Evolutionary conservation across 306 rosid species (phyloP).

Genomic region (Fragaria nilgerrensis): DNA sequence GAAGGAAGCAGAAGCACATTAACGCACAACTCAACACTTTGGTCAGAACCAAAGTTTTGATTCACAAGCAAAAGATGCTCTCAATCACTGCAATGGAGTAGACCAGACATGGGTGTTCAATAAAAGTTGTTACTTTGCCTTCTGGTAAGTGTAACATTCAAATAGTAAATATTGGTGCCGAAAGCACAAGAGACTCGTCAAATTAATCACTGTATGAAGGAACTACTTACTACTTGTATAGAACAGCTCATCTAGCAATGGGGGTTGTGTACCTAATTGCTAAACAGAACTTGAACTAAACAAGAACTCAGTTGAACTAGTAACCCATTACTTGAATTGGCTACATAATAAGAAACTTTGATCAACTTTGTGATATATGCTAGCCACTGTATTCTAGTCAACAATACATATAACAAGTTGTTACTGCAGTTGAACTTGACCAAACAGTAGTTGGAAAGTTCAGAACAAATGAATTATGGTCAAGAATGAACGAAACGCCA

Average conservation of each 20-base stretch:
- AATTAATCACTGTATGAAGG: background rate
- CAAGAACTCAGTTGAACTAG: background rate
- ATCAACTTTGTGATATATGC: background rate
- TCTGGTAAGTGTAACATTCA: background rate
- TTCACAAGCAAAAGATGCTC: constrained; percentile 39
- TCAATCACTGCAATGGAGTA: constrained; percentile 11
- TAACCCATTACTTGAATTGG: background rate
- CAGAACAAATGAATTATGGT: constrained; percentile 3
- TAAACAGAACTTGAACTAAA: background rate
- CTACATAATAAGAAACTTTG: background rate
- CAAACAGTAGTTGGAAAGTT: constrained; percentile 12
- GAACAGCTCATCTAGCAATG: background rate
- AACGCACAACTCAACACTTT: constrained; percentile 14
- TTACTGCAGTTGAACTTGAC: constrained; percentile 28
- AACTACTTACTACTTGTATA: background rate
- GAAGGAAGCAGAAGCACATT: constrained; percentile 20
- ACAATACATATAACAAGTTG: constrained; percentile 14
- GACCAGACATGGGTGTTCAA: background rate
- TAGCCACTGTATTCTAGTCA: constrained; percentile 15
- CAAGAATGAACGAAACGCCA: constrained; percentile 29
- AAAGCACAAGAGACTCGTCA: background rate
- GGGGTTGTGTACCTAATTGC: background rate
- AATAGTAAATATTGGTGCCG: background rate
- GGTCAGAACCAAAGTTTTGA: constrained; percentile 20
- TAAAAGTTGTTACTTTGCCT: background rate